Percentiles rank a stretch among this genome's conserved stretches.
Evolutionary conservation across 768 basidiomycete species (phyloP).

Genomic region (Tricholoma hemisulphureum): DNA sequence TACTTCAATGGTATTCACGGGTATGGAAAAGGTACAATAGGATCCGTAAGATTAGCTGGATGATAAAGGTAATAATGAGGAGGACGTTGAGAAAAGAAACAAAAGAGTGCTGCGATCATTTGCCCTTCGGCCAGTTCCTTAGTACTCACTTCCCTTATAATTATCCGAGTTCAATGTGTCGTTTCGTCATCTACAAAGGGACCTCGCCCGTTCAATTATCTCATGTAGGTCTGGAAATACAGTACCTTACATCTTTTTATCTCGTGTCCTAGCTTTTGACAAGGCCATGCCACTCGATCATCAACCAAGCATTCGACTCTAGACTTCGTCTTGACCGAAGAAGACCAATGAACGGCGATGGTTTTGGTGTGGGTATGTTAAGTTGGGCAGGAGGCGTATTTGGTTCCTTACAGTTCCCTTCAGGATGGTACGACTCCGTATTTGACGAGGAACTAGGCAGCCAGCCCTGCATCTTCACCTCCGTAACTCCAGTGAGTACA

Average conservation of each 20-base stretch:
- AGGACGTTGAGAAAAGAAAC: too few relatives aligned
- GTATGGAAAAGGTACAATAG: too few relatives aligned
- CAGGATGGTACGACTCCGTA: conserved; percentile 95
- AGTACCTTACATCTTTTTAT: conserved; percentile 4
- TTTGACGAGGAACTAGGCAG: conserved; percentile 79
- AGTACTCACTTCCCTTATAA: too few relatives aligned
- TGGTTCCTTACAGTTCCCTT: not conserved
- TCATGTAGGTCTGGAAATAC: conserved; percentile 51
- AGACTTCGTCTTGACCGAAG: conserved; percentile 78
- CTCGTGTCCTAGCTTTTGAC: conserved; percentile 67
- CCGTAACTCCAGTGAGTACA: conserved; percentile 77
- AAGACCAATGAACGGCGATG: conserved; percentile 91
- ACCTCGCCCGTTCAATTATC: conserved; percentile 89
- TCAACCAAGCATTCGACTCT: conserved; percentile 96
- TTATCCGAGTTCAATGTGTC: conserved; percentile 56
- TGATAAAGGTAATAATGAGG: too few relatives aligned
- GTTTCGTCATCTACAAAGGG: conserved; percentile 94
- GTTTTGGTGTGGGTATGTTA: conserved; percentile 87
- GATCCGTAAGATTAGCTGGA: too few relatives aligned
- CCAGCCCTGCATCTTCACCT: conserved; percentile 95
- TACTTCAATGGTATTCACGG: too few relatives aligned
- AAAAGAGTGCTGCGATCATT: too few relatives aligned
- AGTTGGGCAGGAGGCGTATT: not conserved
- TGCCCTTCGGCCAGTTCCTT: too few relatives aligned
- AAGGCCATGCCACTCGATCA: conserved; percentile 91